These are phyloP conservation scores for Penicillium olsonii DNA, from an alignment of 2,329 filamentous ascomycete species.

Conservation along the genomic window DNA sequence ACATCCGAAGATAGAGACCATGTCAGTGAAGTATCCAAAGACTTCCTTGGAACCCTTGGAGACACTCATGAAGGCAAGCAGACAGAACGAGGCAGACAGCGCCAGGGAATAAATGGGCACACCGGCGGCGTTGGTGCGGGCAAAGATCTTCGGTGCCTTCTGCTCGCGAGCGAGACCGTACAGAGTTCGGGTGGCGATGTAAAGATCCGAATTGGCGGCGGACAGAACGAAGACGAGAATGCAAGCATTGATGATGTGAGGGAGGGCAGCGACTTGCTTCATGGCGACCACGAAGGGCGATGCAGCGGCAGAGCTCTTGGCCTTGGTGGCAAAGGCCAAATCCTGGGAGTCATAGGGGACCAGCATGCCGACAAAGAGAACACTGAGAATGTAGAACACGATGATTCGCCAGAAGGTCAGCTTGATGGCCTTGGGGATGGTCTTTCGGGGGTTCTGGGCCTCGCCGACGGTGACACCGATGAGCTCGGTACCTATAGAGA, in stretches of 20 bases:
- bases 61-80: constrained; percentile 68
- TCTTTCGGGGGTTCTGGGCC: constrained; percentile 64
- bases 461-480: constrained; percentile 64
- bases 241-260: constrained; percentile 68
- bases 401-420: constrained; percentile 73
- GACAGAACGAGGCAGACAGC: constrained; percentile 60
- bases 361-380: constrained; percentile 68
- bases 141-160: constrained; percentile 69
- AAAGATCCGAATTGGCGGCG: constrained; percentile 74
- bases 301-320: constrained; percentile 51
- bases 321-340: constrained; percentile 45
- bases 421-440: constrained; percentile 72
- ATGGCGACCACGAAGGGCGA: constrained; percentile 75
- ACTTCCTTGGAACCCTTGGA: constrained; percentile 55
- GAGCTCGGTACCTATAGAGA: constrained; percentile 65
- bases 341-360: constrained; percentile 63
- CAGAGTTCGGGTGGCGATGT: constrained; percentile 72
- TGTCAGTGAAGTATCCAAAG: constrained; percentile 65
- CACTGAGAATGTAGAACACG: constrained; percentile 72
- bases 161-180: constrained; percentile 70
- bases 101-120: constrained; percentile 67
- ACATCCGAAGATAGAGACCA: constrained; percentile 62
- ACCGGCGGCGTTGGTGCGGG: constrained; percentile 66
- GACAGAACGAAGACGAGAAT: constrained; percentile 74
- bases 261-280: constrained; percentile 56